Conservation (phyloP, 2,329 filamentous ascomycete species). For the Penicillium sp. region DNA sequence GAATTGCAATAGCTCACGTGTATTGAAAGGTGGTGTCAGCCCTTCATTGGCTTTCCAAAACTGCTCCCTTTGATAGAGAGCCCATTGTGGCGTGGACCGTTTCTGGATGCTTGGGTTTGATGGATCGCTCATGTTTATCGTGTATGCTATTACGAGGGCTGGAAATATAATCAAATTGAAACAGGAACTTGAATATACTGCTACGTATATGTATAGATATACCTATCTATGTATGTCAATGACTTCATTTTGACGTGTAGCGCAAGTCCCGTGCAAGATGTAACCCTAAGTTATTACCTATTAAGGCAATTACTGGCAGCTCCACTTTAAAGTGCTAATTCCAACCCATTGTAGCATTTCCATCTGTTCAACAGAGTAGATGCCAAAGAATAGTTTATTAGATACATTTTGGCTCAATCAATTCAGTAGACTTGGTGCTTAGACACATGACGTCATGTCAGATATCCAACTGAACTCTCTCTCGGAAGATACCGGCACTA, state of each 20-base stretch:
- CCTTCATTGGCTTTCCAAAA: constrained; percentile 54
- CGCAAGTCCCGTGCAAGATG: constrained; percentile 11
- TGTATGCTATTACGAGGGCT: not conserved
- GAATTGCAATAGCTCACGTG: constrained; percentile 29
- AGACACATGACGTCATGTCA: not conserved
- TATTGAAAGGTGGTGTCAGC: constrained; percentile 50
- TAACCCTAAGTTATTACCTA: not conserved
- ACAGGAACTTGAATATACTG: not conserved
- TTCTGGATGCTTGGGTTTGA: constrained; percentile 50
- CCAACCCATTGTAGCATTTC: no score
- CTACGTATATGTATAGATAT: not conserved
- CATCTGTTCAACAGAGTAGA: not conserved
- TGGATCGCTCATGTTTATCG: constrained; percentile 37
- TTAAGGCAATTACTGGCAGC: not conserved
- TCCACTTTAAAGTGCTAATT: no score
- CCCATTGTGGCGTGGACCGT: constrained; percentile 52
- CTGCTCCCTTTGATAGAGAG: constrained; percentile 52
- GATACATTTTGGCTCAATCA: not conserved
- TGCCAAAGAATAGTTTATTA: not conserved
- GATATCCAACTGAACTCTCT: not conserved
- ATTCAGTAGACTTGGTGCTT: not conserved
- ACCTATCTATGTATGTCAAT: constrained; percentile 12
- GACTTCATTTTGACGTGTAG: constrained; percentile 28
- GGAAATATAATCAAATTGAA: not conserved
- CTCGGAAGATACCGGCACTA: constrained; percentile 4